Base-by-base conservation (phyloP, 192 early-diverging fungal species). In the Chytriomyces sp. region DNA sequence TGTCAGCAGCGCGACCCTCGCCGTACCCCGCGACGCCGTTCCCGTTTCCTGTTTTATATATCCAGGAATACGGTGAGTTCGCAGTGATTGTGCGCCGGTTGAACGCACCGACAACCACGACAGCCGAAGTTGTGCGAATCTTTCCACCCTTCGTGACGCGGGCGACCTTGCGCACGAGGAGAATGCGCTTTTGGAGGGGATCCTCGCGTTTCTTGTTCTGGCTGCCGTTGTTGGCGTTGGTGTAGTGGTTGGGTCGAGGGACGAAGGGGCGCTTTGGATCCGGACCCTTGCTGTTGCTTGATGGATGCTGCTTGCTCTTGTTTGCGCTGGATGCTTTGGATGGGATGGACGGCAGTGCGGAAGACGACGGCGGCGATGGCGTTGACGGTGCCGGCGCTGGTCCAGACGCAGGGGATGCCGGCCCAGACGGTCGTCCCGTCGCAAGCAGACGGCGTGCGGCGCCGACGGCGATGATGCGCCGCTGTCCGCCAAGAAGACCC, bases 1-100 rank as follows among this genome's bases (percentile, higher is more conserved):
- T 82, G 65, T 98, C 97, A 37, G 85, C 77, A 38, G 91, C 89
- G 74, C 94, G 91, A 25, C 65, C 97, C 77, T 95, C 93, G 25
- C 97, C 97, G 74, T 91, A 96, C 22, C 97, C 96, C 5, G 93
- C 95, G 39, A 91, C 82, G 1, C 97, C 97, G 40, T 89, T 84
- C 6, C 93, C 93, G 73, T 97, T 94, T 4, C 97, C 44, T 49
- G 14, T 49, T 49, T 49, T n/a, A 49, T 2, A 22, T n/a, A 1
- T n/a, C 2, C 2, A 22, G 22, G 1, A 49, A 49, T 22, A 14
- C 22, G 44, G 2, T 49, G 44, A 3, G 17, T 22, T n/a, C 44
- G 14, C 44, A 49, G 3, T n/a, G 14, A 49, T 22, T n/a, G 22
- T n/a, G 1, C 2, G 14, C 17, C 44, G 17, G 17, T 49, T 22